Evolutionary conservation across 352 stramenopile genomes (phyloP).

Genomic region (Phytophthora pistaciae): DNA sequence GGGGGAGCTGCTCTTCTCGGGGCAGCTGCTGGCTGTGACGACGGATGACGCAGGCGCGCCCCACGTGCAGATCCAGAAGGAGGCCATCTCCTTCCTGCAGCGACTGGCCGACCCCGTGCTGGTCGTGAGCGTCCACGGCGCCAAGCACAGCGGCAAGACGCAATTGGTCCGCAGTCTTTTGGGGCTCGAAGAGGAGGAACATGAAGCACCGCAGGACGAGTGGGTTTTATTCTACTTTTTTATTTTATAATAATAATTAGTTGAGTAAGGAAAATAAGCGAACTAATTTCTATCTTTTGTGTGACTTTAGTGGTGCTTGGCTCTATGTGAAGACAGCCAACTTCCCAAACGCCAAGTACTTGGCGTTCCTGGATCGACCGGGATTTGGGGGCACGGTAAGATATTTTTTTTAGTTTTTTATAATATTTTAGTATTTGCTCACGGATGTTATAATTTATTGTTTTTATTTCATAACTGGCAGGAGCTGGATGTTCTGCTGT

Average conservation of each 20-base stretch:
- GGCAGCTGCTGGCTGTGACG: conserved; percentile 65
- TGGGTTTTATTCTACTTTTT: not conserved
- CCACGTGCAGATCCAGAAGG: conserved; percentile 75
- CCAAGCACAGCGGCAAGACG: conserved; percentile 69
- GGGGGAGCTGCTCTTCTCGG: conserved; percentile 69
- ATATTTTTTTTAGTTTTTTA: conserved; percentile 6
- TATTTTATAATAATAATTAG: too few species aligned
- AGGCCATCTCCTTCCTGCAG: conserved; percentile 80
- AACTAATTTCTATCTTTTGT: not conserved
- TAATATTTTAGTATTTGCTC: not conserved
- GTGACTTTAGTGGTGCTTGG: conserved; percentile 53
- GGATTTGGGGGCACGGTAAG: conserved; percentile 50
- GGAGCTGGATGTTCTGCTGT: conserved; percentile 66
- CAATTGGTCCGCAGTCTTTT: conserved; percentile 53
- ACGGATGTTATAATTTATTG: not conserved
- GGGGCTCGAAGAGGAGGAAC: conserved; percentile 16
- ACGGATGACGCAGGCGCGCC: conserved; percentile 33
- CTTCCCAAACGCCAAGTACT: conserved; percentile 78
- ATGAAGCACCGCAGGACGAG: conserved; percentile 17
- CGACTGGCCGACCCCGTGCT: conserved; percentile 69
- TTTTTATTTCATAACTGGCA: conserved; percentile 26
- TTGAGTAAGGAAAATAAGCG: not conserved
- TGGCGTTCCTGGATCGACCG: conserved; percentile 68
- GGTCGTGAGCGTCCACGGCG: conserved; percentile 76
- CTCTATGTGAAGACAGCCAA: conserved; percentile 77